These are phyloP conservation scores for Mortierella sp. DNA, from an alignment of 371 early-diverging fungal genomes.

Conservation along the genomic window DNA sequence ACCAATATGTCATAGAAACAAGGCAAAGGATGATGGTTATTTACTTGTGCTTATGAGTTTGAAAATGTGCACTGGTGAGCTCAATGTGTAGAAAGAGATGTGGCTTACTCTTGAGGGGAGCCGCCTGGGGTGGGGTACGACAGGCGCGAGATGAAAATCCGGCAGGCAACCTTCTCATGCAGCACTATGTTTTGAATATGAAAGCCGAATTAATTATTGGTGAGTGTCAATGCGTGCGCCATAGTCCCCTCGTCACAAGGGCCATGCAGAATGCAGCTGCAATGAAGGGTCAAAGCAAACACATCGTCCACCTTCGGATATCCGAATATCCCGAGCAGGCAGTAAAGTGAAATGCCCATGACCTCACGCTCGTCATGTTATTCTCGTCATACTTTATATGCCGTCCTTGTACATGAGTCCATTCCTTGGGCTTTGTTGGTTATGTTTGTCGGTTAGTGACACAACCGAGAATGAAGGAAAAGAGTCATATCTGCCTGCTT, in stretches of 20 bases:
- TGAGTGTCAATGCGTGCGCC: not conserved
- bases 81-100: not conserved
- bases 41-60: not conserved
- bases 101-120: conserved; percentile 53
- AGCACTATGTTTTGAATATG: conserved; percentile 61
- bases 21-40: not conserved
- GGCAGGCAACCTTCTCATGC: conserved; percentile 79
- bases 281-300: not conserved
- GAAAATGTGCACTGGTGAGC: not conserved
- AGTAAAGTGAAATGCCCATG: not conserved
- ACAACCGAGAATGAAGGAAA: no score
- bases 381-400: not conserved
- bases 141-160: conserved; percentile 62
- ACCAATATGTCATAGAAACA: not conserved
- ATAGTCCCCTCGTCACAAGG: not conserved
- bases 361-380: not conserved
- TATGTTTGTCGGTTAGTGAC: no score
- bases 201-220: conserved; percentile 5
- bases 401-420: no score
- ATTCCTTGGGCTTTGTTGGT: no score
- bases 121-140: conserved; percentile 40
- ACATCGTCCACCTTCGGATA: not conserved
- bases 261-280: not conserved
- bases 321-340: not conserved
- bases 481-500: no score